Conservation (phyloP, 345 rosid species). For the Salix arbutifolia region DNA sequence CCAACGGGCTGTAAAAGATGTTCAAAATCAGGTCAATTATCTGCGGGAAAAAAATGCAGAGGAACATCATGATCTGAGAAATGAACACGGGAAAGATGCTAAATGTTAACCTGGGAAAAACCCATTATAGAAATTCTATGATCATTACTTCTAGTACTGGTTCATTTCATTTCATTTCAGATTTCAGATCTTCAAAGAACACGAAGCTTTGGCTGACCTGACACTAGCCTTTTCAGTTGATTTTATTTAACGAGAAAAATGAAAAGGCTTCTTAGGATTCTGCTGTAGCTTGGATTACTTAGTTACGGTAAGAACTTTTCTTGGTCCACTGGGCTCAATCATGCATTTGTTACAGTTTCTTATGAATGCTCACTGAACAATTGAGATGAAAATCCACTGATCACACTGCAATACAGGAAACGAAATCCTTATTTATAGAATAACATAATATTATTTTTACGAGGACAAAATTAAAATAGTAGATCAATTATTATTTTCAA, state of each 20-base stretch:
- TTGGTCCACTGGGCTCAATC: no score
- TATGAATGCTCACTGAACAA: no score
- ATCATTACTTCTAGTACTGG: background rate
- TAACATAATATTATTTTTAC: no score
- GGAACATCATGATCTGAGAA: background rate
- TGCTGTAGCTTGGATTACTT: no score
- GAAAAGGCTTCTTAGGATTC: no score
- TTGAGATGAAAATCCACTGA: no score
- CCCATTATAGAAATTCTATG: background rate
- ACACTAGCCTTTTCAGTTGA: background rate
- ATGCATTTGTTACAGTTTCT: no score
- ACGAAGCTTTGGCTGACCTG: background rate
- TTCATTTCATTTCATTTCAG: background rate
- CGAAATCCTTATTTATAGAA: no score
- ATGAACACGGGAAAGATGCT: background rate
- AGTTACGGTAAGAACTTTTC: no score
- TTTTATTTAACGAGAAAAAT: background rate
- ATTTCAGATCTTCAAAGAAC: background rate
- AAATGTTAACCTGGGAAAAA: background rate
- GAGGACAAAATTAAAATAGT: background rate
- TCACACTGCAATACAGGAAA: no score
- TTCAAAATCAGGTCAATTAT: background rate
- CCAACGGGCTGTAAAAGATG: slow-evolving; percentile 4
- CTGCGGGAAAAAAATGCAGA: background rate
- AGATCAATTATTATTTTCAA: no score